Conservation (phyloP, 2,329 filamentous ascomycete species). For the Eurotiales sp. region DNA sequence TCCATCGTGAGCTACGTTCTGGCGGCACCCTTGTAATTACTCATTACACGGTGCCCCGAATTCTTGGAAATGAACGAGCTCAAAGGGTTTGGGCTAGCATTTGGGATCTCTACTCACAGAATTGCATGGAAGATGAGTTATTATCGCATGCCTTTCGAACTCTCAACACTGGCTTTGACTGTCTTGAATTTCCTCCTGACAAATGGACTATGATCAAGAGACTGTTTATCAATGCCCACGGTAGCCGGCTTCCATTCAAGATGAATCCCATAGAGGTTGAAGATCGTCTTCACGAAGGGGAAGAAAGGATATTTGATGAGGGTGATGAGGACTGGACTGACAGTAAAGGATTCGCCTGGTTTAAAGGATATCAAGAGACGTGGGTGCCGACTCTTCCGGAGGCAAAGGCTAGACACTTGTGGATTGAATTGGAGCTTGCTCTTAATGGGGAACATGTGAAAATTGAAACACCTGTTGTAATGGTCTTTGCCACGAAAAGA, state of each 20-base stretch:
- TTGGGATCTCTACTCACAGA: not conserved
- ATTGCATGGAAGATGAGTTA: not conserved
- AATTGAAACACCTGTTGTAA: not conserved
- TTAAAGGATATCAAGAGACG: not conserved
- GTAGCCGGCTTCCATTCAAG: not conserved
- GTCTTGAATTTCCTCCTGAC: not conserved
- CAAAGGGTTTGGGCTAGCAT: not conserved
- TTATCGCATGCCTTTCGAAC: not conserved
- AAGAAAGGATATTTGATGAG: not conserved
- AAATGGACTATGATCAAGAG: not conserved
- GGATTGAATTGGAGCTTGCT: not conserved
- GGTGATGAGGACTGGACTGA: not conserved
- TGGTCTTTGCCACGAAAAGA: not conserved
- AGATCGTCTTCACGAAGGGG: not conserved
- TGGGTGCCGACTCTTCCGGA: not conserved
- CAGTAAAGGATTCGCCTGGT: not conserved
- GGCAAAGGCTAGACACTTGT: not conserved
- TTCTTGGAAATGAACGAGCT: not conserved
- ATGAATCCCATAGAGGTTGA: not conserved
- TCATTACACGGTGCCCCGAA: not conserved
- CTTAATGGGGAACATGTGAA: not conserved
- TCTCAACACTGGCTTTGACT: not conserved
- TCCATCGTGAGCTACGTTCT: not conserved
- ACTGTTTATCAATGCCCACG: not conserved
- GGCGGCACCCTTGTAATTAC: not conserved